Conservation (phyloP, 2,329 filamentous ascomycete species). For the Penicillium paneum region DNA sequence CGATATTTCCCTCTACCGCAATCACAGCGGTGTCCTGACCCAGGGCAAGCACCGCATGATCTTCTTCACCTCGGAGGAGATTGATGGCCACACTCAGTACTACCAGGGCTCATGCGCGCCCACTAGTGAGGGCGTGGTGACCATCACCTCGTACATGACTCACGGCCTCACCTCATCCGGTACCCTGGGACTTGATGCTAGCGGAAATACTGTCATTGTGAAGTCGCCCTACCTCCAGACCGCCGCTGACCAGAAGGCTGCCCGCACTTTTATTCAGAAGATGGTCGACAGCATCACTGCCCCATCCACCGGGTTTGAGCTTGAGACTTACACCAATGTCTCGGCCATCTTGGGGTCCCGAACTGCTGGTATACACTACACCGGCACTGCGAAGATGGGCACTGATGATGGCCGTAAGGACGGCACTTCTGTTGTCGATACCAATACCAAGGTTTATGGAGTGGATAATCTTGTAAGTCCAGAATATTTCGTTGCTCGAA, state of each 20-base stretch:
- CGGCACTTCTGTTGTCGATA: conserved; percentile 62
- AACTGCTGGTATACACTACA: conserved; percentile 48
- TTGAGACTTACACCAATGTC: conserved; percentile 24
- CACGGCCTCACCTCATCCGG: conserved; percentile 29
- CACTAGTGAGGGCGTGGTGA: conserved; percentile 14
- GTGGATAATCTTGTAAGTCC: conserved; percentile 56
- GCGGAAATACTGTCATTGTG: conserved; percentile 26
- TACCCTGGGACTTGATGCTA: conserved; percentile 21
- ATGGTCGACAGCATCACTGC: conserved; percentile 22
- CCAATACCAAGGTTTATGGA: conserved; percentile 63
- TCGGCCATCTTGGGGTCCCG: conserved; percentile 31
- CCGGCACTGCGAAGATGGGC: conserved; percentile 60
- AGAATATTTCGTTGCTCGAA: background rate
- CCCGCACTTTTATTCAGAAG: conserved; percentile 19
- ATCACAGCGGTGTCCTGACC: conserved; percentile 20
- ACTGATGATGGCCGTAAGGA: conserved; percentile 53
- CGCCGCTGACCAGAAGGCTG: conserved; percentile 22
- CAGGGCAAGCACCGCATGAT: conserved; percentile 28
- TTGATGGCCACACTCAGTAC: conserved; percentile 27
- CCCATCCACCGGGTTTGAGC: conserved; percentile 18
- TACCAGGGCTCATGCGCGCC: conserved; percentile 27
- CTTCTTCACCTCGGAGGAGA: conserved; percentile 27
- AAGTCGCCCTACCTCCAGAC: conserved; percentile 27
- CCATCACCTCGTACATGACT: conserved; percentile 27
- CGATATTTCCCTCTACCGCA: conserved; percentile 25